Evolutionary conservation across 2,329 filamentous ascomycete genomes (phyloP).

Genomic region (Aspergillus udagawae): DNA sequence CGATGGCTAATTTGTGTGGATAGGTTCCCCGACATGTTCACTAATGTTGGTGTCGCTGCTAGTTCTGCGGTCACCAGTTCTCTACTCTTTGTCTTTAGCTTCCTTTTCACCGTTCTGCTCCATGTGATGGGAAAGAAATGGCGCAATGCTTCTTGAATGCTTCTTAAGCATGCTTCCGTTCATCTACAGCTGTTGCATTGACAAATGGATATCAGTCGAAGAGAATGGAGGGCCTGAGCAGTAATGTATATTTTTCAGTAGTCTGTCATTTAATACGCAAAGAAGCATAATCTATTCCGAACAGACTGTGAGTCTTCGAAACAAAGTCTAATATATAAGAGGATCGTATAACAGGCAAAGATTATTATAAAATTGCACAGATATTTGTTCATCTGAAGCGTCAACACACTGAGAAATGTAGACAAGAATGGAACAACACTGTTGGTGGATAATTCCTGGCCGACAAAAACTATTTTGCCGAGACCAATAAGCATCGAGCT

Average conservation of each 20-base stretch:
- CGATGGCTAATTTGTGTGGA: slow-evolving; percentile 10
- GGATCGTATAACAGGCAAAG: too few relatives aligned
- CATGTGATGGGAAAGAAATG: slow-evolving; percentile 24
- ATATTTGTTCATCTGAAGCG: too few relatives aligned
- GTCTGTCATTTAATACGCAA: too few relatives aligned
- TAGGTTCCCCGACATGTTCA: slow-evolving; percentile 35
- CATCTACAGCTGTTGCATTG: background rate
- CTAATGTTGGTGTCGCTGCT: slow-evolving; percentile 28
- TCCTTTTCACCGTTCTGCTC: slow-evolving; percentile 28
- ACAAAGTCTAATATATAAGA: too few relatives aligned
- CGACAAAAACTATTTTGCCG: background rate
- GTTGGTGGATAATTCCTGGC: background rate
- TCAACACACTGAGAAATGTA: background rate
- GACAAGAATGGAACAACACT: background rate
- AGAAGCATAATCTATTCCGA: too few relatives aligned
- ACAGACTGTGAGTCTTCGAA: too few relatives aligned
- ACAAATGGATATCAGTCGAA: background rate
- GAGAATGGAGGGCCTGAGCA: background rate
- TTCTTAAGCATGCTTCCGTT: background rate
- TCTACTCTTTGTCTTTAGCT: slow-evolving; percentile 28
- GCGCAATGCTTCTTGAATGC: slow-evolving; percentile 9
- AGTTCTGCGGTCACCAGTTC: slow-evolving; percentile 29
- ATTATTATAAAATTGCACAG: too few relatives aligned
- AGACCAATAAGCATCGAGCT: background rate
- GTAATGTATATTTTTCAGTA: background rate